Base-by-base conservation (phyloP, 352 stramenopile species). In the Phytophthora tentaculata region DNA sequence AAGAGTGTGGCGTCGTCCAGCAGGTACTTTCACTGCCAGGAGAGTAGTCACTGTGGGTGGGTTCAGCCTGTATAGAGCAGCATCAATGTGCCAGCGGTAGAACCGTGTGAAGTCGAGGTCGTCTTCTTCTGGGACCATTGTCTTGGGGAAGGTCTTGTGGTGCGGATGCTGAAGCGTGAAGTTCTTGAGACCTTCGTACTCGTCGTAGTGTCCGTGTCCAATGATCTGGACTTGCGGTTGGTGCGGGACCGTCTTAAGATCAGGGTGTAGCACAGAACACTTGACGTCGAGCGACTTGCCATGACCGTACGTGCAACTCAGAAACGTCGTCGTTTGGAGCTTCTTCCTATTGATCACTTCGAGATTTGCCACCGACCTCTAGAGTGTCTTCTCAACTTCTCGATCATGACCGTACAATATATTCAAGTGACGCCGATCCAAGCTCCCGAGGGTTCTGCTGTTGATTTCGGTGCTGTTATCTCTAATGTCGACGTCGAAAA, bases 1-100 rank as follows among this genome's bases (percentile, higher is more conserved):
- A 29, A 76, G 50, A 3, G 69, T 73, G 64, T 76, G 69, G 14
- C 64, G 69, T 12, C 69, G 64, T 20, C 52, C 64, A 23, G 32
- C 26, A 16, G 69, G 64, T 20, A 76, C 69, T 35, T 73, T 66
- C 57, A 76, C 69, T 0, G 69, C 69, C 26, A 76, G 17, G 3
- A 76, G 53, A 22, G 69, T 53, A 22, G 69, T 76, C 48, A 76
- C 69, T 13, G 73, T 76, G 17, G 69, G 64, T 29, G 64, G 69
- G 28, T 73, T 76, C 28, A 76, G 41, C 37, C 39, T 41, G 43
- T 76, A 76, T 2, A 76, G 58, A 14, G 69, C 69, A 22, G 64
- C 69, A 41, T 76, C 69, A 49, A 76, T 76, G 23, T 76, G 69
- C 64, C 69, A 76, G 20, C 69, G 69, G 54, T 76, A 76, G 64